phyloP scores from a whole-genome alignment of 2,329 filamentous ascomycete species.

The Penicillium sp. region DNA sequence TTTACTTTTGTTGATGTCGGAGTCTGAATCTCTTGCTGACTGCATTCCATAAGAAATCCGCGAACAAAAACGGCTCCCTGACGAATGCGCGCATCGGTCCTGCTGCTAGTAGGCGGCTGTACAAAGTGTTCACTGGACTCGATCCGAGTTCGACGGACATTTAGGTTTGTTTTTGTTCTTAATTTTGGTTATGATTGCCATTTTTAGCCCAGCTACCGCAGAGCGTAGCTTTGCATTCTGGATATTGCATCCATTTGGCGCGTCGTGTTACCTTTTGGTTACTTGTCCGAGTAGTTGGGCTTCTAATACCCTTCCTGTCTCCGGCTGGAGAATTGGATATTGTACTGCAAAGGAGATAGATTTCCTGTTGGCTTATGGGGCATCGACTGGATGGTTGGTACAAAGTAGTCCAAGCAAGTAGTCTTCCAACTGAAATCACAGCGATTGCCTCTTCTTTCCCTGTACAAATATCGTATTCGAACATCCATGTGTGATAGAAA shows the following conservation, averaged over 20 bases:
- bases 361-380: neutral
- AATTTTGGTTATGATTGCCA: neutral
- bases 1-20: neutral
- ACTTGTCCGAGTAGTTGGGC: neutral
- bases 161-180: constrained; percentile 17
- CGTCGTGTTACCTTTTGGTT: neutral
- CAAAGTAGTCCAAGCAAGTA: neutral
- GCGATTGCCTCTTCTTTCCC: neutral
- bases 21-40: neutral
- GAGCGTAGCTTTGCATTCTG: neutral
- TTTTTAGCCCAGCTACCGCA: neutral
- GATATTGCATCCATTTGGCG: neutral
- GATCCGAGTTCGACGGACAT: constrained; percentile 46
- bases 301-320: neutral
- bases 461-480: neutral
- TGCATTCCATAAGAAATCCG: constrained; percentile 39
- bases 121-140: constrained; percentile 49
- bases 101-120: constrained; percentile 46
- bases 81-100: constrained; percentile 47
- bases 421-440: neutral
- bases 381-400: neutral
- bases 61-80: constrained; percentile 46
- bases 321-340: neutral
- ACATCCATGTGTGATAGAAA: neutral
- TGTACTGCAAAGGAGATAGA: neutral